Conservation (phyloP, 1,284 basidiomycete species). For the Pascua guehoae region DNA sequence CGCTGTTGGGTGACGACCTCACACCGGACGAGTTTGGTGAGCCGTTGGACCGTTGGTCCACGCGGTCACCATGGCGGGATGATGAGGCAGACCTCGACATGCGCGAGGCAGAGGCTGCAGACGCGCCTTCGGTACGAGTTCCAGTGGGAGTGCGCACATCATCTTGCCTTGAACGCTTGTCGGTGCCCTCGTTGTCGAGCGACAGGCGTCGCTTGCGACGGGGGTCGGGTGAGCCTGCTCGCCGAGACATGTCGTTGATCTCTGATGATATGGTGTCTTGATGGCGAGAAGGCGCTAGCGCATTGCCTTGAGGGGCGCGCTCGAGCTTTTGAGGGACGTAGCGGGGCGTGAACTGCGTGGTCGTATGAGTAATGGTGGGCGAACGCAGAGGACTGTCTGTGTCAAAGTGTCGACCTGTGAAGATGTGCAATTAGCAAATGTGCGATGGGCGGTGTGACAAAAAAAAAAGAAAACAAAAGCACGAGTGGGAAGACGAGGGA, state of each 20-base stretch:
- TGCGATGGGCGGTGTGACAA: too few species aligned
- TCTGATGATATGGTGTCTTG: not conserved
- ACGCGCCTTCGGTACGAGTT: not conserved
- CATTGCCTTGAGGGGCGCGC: constrained; percentile 7
- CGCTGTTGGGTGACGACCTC: too few species aligned
- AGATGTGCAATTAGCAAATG: too few species aligned
- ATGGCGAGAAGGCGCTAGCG: constrained; percentile 2
- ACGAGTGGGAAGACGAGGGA: too few species aligned
- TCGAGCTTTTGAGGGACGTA: not conserved
- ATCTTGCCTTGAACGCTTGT: constrained; percentile 8
- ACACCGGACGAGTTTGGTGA: too few species aligned
- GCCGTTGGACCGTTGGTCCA: too few species aligned
- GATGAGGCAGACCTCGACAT: not conserved
- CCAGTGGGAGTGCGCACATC: constrained; percentile 1
- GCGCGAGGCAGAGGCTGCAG: not conserved
- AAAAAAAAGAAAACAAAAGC: too few species aligned
- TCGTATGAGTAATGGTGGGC: too few species aligned
- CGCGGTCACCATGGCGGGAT: too few species aligned
- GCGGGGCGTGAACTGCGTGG: constrained; percentile 1
- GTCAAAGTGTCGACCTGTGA: too few species aligned
- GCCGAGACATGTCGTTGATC: constrained; percentile 5
- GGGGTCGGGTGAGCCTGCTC: constrained; percentile 4
- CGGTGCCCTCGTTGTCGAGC: constrained; percentile 2
- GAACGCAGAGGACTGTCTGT: too few species aligned
- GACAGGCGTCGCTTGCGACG: constrained; percentile 13